Percentiles rank a stretch among this genome's conserved stretches.
Evolutionary conservation across 768 basidiomycete genomes (phyloP).

Genomic region (Cystobasidium onofrii): DNA sequence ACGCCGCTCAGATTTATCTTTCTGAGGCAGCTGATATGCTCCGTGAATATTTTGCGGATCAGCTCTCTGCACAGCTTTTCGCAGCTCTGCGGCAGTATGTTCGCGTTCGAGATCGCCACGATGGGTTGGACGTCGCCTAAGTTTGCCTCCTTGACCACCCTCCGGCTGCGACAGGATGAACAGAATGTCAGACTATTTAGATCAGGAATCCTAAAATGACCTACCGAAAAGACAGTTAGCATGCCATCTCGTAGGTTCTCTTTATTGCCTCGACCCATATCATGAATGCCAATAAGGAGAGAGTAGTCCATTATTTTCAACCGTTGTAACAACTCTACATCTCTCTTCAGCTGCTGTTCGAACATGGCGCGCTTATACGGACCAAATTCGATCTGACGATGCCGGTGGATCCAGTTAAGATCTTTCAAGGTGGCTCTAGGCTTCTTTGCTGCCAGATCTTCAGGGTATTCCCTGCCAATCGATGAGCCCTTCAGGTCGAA

Average conservation of each 20-base stretch:
- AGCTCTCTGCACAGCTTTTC: conserved; percentile 72
- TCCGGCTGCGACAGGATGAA: conserved; percentile 57
- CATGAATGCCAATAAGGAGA: conserved; percentile 86
- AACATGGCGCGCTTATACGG: conserved; percentile 88
- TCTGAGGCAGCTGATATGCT: conserved; percentile 55
- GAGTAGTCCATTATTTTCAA: conserved; percentile 95
- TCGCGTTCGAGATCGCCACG: conserved; percentile 52
- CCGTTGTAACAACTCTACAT: conserved; percentile 71
- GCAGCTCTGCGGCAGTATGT: conserved; percentile 72
- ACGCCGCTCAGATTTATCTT: conserved; percentile 56
- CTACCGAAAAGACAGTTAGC: conserved; percentile 80
- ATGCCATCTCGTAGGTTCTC: conserved; percentile 87
- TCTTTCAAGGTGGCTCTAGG: conserved; percentile 89
- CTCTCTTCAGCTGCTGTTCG: conserved; percentile 80
- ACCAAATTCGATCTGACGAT: conserved; percentile 72
- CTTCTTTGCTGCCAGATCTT: conserved; percentile 67
- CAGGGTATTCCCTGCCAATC: conserved; percentile 75
- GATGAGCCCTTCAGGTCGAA: conserved; percentile 90
- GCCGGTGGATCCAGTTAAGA: conserved; percentile 84
- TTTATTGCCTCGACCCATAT: conserved; percentile 76
- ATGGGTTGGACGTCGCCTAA: conserved; percentile 56
- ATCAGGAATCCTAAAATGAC: conserved; percentile 43
- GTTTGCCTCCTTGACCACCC: conserved; percentile 55
- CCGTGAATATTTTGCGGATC: conserved; percentile 60
- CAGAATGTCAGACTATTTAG: conserved; percentile 19